Base-by-base conservation (phyloP, 768 basidiomycete species). In the Pleurotus djamor region DNA sequence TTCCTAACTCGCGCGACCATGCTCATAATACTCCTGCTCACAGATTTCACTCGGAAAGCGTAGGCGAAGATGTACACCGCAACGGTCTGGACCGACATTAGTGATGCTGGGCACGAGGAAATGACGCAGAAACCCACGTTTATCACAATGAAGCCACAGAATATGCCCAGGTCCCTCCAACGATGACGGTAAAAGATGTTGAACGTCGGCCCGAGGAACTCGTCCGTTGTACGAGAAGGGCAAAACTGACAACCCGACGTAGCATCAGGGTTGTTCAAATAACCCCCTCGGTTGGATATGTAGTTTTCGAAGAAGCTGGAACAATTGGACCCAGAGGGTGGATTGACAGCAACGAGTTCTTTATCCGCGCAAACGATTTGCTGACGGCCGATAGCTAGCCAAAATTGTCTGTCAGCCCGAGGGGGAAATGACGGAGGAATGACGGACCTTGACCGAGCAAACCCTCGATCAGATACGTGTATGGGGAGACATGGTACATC, bases 231-330 rank as follows among this genome's bases (percentile, higher is more conserved):
- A n/a, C 75, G 67, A 38, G 78, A 75, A 3, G 84, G 70, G 66
- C 92, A 94, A 70, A 83, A 88, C 17, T 75, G 59, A 67, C 88
- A 91, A 47, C 66, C 69, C n/a, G 70, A 59, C 0, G 81, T 80
- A 3, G 85, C 82, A n/a, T 79, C 68, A 1, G 83, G 76, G 63
- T 88, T 80, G 21, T 74, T 64, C 33, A 91, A 69, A 62, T 85
- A 86, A 7, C 88, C 88, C 0, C 88, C 83, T 4, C 76, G 73
- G 1, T 62, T 47, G 0, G 68, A 59, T 13, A 87, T 83, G 71
- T 79, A 92, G 0, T 72, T 66, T 16, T 68, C 49, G 67, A 88
- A 71, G 67, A 83, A 91, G 3, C 74, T 60, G 3, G 63, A 64
- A 65, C 91, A 92, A 4, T 76, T 83, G 60, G 76, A 64, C 2